Base-by-base conservation (phyloP, 768 basidiomycete species). In the Pleurotus tuoliensis region DNA sequence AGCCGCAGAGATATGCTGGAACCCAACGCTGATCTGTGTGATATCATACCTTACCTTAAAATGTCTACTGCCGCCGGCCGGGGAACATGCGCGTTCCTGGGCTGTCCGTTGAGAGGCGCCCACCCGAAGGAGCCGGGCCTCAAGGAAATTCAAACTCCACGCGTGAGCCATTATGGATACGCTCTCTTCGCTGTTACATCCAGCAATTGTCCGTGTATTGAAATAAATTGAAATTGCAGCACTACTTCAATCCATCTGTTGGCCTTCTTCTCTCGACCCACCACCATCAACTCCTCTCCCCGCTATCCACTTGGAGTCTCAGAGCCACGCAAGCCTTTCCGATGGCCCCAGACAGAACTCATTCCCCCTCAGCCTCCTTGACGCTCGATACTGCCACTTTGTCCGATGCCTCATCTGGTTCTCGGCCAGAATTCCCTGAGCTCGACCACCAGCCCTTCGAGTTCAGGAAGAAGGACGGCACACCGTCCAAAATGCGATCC, bases 401-500 rank as follows among this genome's bases (percentile, higher is more conserved):
- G 41, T 12, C 51, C 27, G 20, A 24, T 41, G 51, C 20, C 22
- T 39, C 51, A 37, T 53, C 51, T 25, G 49, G 41, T n/a, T 16
- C 49, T n/a, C 39, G 49, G 16, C 24, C 49, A 53, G 51, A 53
- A 22, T 3, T 38, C n/a, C 37, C 13, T 41, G 39, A 53, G 20
- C n/a, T 39, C 34, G 34, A 24, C 24, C n/a, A 41, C 38, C 37
- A 39, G 20, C 51, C 51, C n/a, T 43, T 53, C 51, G 51, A 53
- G 39, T 53, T 53, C 24, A 40, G 51, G 39, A 53, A 53, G 51
- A 53, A 53, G 27, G 51, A 74, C 38, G 74, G 76, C 15, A 69
- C 68, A 3, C 61, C 74, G 15, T 77, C 79, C 56, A 72, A 75
- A 58, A 79, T 76, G 74, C 73, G 76, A 30, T 71, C 72, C 30